Percentiles rank a stretch among this genome's conserved stretches.
Evolutionary conservation across 2,329 filamentous ascomycete genomes (phyloP).

Genomic region (Diaporthe sp.): DNA sequence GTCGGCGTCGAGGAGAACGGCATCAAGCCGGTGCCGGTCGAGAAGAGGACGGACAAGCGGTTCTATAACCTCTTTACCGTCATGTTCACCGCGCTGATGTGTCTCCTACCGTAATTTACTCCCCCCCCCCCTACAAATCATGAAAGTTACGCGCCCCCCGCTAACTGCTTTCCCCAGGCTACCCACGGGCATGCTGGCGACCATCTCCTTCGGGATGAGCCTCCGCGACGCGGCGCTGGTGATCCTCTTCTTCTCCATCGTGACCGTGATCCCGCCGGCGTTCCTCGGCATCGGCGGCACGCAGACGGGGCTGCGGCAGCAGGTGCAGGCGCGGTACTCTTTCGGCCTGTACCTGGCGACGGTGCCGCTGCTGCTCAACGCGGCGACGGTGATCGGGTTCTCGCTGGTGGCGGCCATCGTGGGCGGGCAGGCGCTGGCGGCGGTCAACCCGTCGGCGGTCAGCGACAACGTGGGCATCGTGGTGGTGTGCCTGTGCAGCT

Average conservation of each 20-base stretch:
- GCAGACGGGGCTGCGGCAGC: constrained; percentile 70
- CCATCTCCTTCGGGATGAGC: constrained; percentile 65
- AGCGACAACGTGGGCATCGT: constrained; percentile 70
- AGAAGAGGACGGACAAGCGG: constrained; percentile 66
- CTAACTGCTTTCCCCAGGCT: constrained; percentile 55
- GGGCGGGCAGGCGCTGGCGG: constrained; percentile 66
- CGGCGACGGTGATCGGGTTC: constrained; percentile 71
- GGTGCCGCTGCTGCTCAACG: constrained; percentile 67
- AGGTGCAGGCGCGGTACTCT: constrained; percentile 72
- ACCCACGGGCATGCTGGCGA: constrained; percentile 71
- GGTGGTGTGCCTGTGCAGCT: constrained; percentile 65
- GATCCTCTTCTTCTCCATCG: constrained; percentile 70
- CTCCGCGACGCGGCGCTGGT: constrained; percentile 69
- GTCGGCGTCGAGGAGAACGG: constrained; percentile 67
- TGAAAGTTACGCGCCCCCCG: neutral
- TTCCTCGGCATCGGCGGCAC: constrained; percentile 69
- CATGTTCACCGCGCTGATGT: constrained; percentile 71
- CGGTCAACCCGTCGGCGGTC: constrained; percentile 60
- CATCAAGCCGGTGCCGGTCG: constrained; percentile 67
- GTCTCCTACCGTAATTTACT: constrained; percentile 67
- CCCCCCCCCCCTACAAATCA: neutral
- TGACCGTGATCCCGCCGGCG: constrained; percentile 68
- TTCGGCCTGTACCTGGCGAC: constrained; percentile 68
- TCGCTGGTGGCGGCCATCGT: constrained; percentile 69
- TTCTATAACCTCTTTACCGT: constrained; percentile 72